Conservation (phyloP, 148 eudicot genomes). For the Vaccinium vitisidaea region DNA sequence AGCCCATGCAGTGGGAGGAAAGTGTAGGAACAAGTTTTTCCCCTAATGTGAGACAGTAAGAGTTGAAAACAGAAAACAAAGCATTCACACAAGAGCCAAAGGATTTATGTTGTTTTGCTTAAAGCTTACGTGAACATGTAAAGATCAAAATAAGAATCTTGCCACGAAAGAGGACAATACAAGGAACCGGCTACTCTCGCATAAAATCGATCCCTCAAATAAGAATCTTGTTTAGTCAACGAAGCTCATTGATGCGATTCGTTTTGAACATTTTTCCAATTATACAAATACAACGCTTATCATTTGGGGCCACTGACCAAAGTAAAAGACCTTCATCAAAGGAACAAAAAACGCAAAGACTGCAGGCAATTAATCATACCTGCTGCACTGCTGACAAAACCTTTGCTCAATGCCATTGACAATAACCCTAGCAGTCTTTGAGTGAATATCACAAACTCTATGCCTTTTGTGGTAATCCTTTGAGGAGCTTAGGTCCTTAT, state of each 20-base stretch:
- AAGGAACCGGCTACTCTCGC: neutral
- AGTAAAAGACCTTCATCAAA: neutral
- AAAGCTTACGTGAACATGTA: neutral
- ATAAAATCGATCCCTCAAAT: neutral
- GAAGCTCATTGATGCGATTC: too few species aligned
- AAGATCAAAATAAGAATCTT: neutral
- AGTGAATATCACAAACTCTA: slow-evolving; percentile 50
- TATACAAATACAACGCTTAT: neutral
- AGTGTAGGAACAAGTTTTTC: neutral
- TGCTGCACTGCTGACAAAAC: slow-evolving; percentile 99
- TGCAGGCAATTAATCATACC: slow-evolving; percentile 44
- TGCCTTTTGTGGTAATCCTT: slow-evolving; percentile 51
- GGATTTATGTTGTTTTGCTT: neutral
- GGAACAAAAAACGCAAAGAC: neutral
- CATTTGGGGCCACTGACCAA: neutral
- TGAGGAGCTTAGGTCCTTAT: slow-evolving; percentile 38
- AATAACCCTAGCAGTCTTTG: slow-evolving; percentile 58
- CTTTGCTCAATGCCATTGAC: slow-evolving; percentile 84
- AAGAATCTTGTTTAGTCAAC: too few species aligned
- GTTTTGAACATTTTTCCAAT: too few species aligned
- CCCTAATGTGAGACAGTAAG: neutral
- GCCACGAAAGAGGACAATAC: neutral
- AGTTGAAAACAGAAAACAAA: neutral
- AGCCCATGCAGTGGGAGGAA: neutral
- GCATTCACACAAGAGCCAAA: neutral